These are phyloP conservation scores for Stephania yunnanensis DNA, from an alignment of 164 flowering plant species.

Conservation along the genomic window DNA sequence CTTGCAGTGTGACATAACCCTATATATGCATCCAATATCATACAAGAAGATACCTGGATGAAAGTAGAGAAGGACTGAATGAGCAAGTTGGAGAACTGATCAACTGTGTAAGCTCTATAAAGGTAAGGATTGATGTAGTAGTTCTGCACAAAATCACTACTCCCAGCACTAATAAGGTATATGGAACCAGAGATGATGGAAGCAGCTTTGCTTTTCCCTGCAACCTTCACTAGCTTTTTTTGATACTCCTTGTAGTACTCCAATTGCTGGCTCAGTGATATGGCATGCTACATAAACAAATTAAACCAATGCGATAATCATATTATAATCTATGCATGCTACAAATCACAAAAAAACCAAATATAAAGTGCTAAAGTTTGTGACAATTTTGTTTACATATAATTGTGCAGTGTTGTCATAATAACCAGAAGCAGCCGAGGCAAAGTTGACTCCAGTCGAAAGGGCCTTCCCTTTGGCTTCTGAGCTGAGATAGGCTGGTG, in stretches of 20 bases:
- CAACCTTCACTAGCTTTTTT: slow-evolving; percentile 36
- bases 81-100: slow-evolving; percentile 63
- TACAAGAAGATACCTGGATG: slow-evolving; percentile 40
- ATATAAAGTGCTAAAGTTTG: too few relatives aligned
- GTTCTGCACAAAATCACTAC: slow-evolving; percentile 71
- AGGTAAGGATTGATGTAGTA: slow-evolving; percentile 48
- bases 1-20: too few relatives aligned
- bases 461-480: slow-evolving; percentile 52
- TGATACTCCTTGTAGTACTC: slow-evolving; percentile 69
- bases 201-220: slow-evolving; percentile 57
- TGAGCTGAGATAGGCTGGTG: slow-evolving; percentile 73
- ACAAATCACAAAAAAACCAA: too few relatives aligned
- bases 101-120: slow-evolving; percentile 37
- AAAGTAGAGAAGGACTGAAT: slow-evolving; percentile 49
- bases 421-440: slow-evolving; percentile 83
- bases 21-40: too few relatives aligned
- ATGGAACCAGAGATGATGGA: slow-evolving; percentile 51
- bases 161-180: slow-evolving; percentile 77
- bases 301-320: neutral
- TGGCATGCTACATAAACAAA: slow-evolving; percentile 37
- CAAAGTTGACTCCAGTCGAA: slow-evolving; percentile 77
- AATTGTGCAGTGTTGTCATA: slow-evolving; percentile 57
- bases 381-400: slow-evolving; percentile 39
- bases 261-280: slow-evolving; percentile 63
- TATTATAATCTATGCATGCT: too few relatives aligned